Evolutionary conservation across 78 protist species (phyloP).

Genomic region (Dictyostelium purpureum): DNA sequence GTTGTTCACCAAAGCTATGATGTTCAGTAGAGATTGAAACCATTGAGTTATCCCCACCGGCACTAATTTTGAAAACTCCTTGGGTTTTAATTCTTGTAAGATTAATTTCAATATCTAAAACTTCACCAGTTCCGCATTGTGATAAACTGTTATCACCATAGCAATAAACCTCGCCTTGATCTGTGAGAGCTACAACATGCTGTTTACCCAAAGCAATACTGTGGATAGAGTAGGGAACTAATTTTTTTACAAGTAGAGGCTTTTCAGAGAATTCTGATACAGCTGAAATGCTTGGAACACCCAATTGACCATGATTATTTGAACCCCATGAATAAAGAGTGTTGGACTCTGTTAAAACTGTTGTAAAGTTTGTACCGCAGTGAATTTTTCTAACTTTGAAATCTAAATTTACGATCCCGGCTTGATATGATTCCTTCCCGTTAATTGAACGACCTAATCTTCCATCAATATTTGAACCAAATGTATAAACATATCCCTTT

Average conservation of each 20-base stretch:
- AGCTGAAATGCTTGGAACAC: background rate
- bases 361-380: slow-evolving; percentile 27
- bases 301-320: background rate
- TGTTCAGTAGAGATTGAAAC: slow-evolving; percentile 42
- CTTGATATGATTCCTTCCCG: background rate
- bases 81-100: slow-evolving; percentile 8
- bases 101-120: background rate
- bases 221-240: slow-evolving; percentile 26
- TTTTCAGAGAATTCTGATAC: background rate
- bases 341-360: background rate
- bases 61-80: slow-evolving; percentile 43
- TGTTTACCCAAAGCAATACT: slow-evolving; percentile 31
- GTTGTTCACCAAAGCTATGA: slow-evolving; percentile 33
- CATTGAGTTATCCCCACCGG: slow-evolving; percentile 30
- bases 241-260: background rate
- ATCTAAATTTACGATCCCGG: background rate
- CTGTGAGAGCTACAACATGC: slow-evolving; percentile 27
- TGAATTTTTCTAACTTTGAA: slow-evolving; percentile 25
- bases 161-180: slow-evolving; percentile 47
- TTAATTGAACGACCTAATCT: slow-evolving; percentile 2
- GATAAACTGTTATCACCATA: background rate
- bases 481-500: slow-evolving; percentile 30
- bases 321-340: slow-evolving; percentile 17
- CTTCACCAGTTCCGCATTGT: slow-evolving; percentile 42
- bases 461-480: slow-evolving; percentile 21